Evolutionary conservation across 768 basidiomycete genomes (phyloP), one percentile per base, ranked within the genome.

Genomic region (Macrolepiota dolichaula): DNA sequence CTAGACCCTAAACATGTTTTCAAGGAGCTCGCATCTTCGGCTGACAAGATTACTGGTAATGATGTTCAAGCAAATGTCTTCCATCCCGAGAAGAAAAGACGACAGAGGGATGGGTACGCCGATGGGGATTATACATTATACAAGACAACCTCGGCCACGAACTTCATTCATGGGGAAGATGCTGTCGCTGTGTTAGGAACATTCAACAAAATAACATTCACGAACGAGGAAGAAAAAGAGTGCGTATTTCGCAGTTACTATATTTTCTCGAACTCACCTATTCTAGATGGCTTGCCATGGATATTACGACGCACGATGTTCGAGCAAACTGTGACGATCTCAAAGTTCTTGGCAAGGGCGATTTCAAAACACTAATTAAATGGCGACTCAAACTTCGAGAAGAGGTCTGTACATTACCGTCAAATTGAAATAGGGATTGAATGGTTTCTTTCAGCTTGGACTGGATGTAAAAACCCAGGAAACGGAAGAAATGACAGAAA

Each of bases 1-100:
- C 87, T 99, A 63, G 96, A 98, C 72, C 93, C 96, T 2, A 93
- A 88, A 71, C 94, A 98, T 70, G 97, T 99, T 64, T 99, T 99
- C 83, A 96, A 97, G 73, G 96, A 98, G 54, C 78, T 92, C 22
- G 77, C 85, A 15, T 77, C 71, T 1, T 67, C 81, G 19, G 71
- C 78, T 4, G 83, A 84, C 58, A 83, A 85, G 1, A 76, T 81
- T 4, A 80, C 84, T 1, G 77, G 82, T 4, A 85, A 86, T 66
- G 90, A 94, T 63, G 85, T 81, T 2, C 85, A 91, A 70, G 86
- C 90, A 1, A 98, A 94, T 69, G 94, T 98, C 55, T 98, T 99
- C 70, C 93, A 96, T 65, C 97, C 97, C 1, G 95, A 96, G 74
- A 98, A 97, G 79, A 97, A 96, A 73, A 83, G 95, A 44, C 81